These are phyloP conservation scores for Atkinsonella hypoxylon DNA, from an alignment of 2,329 filamentous ascomycete genomes.

Conservation along the genomic window DNA sequence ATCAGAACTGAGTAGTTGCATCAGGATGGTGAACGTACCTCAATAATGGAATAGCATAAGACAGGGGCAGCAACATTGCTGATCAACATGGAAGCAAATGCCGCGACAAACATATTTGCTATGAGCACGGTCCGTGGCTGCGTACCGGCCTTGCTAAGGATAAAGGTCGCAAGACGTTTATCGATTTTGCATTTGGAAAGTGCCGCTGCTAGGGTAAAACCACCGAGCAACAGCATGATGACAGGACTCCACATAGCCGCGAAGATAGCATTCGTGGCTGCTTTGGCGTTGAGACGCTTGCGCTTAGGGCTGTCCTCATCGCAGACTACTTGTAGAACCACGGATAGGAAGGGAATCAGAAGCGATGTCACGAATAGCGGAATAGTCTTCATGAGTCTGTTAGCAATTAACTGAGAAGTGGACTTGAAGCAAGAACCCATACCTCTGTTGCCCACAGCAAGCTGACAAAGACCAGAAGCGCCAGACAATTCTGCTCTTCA, in stretches of 20 bases:
- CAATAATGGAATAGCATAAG: constrained; percentile 93
- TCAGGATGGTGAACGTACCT: constrained; percentile 40
- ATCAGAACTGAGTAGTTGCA: neutral
- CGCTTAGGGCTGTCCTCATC: constrained; percentile 50
- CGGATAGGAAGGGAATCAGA: constrained; percentile 84
- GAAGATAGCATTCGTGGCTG: constrained; percentile 76
- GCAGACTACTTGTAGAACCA: constrained; percentile 74
- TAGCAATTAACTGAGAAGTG: constrained; percentile 2
- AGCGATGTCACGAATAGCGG: constrained; percentile 94
- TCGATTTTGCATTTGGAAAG: constrained; percentile 96
- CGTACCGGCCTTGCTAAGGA: constrained; percentile 91
- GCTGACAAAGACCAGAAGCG: constrained; percentile 87
- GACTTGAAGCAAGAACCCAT: constrained; percentile 14
- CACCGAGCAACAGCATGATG: constrained; percentile 93
- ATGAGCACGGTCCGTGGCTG: constrained; percentile 78
- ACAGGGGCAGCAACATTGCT: constrained; percentile 97
- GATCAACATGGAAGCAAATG: constrained; percentile 97
- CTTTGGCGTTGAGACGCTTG: constrained; percentile 61
- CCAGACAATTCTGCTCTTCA: constrained; percentile 93
- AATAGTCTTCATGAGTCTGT: constrained; percentile 51
- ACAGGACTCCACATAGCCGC: constrained; percentile 98
- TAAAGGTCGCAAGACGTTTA: constrained; percentile 91
- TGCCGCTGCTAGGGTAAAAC: constrained; percentile 90
- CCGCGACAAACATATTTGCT: constrained; percentile 98
- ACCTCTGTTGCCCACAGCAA: constrained; percentile 94